Base-by-base conservation (phyloP, 1,139 yeast genomes). In the Suhomyces maxii region DNA sequence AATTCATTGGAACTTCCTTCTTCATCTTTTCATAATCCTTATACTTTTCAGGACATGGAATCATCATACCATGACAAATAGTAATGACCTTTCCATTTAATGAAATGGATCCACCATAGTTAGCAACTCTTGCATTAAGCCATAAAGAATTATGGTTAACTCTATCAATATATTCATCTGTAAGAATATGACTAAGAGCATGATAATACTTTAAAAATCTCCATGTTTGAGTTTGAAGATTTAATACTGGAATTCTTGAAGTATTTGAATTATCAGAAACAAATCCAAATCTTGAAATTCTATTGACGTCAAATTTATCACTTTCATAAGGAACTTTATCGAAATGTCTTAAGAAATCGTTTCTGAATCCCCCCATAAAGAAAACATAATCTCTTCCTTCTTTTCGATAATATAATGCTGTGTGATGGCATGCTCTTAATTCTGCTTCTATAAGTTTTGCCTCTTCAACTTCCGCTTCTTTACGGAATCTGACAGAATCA, bases 181-280 rank as follows among this genome's bases (percentile, higher is more conserved):
- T 58, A 28, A 53, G 39, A 12, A 62, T 59, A 41, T 63, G 67
- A 35, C 60, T 53, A 11, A 69, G 51, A 47, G 73, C 76, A 49
- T 63, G 67, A 51, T 63, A 68, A 53, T 64, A 73, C 36, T 67
- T 58, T 51, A 67, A 55, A 50, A 70, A 75, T 38, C 67, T 63
- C 79, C 79, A 75, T 3, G 73, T 71, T 53, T 73, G 79, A 1
- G 79, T 71, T 41, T 65, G 68, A 37, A 74, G 57, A 52, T 73
- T 73, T 42, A 71, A 64, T 6, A 66, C 70, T 13, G 73, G 64
- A 23, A 75, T 56, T 39, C 79, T 59, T 41, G 69, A 60, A 10
- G 66, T 53, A 40, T 70, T 64, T 35, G 62, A 47, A 51, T 68
- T 66, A 39, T 63, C 60, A 2, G 68, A 52, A 1, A 61, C 56